Evolutionary conservation across 2,329 filamentous ascomycete species (phyloP).

Genomic region (Xylaria sp.): DNA sequence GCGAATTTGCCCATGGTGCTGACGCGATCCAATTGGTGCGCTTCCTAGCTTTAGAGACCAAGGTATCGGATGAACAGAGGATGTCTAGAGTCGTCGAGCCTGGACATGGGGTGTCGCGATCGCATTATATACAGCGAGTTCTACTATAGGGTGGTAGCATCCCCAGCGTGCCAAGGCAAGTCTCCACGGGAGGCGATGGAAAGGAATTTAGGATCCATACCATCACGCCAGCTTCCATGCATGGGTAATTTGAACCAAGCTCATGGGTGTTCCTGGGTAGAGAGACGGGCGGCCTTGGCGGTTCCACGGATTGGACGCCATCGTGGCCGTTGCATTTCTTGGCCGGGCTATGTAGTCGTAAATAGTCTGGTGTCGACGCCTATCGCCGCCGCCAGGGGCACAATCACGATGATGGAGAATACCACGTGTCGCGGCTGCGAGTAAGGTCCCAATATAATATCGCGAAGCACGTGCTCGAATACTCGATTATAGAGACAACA

Average conservation of each 20-base stretch:
- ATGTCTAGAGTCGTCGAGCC: neutral
- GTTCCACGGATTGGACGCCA: constrained; percentile 16
- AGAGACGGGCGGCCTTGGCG: constrained; percentile 23
- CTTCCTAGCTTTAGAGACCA: neutral
- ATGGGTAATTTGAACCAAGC: constrained; percentile 22
- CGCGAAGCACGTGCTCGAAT: constrained; percentile 17
- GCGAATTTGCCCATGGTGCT: constrained; percentile 27
- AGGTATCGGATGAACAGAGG: neutral
- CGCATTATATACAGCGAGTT: constrained; percentile 27
- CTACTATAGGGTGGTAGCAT: constrained; percentile 1
- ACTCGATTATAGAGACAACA: neutral
- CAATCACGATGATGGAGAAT: constrained; percentile 22
- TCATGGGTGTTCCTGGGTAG: constrained; percentile 20
- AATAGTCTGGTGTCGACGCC: neutral
- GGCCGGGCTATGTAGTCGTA: neutral
- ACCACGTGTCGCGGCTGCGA: constrained; percentile 21
- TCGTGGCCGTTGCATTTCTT: neutral
- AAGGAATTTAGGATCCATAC: constrained; percentile 8
- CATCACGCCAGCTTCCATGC: constrained; percentile 25
- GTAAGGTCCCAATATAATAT: neutral
- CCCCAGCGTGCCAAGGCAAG: constrained; percentile 26
- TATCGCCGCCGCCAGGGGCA: constrained; percentile 1
- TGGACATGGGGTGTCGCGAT: neutral
- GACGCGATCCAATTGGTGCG: neutral
- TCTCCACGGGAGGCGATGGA: constrained; percentile 19